Evolutionary conservation across 352 stramenopile genomes (phyloP), one percentile per base, ranked within the genome.

Genomic region (Pythium aristosporum): DNA sequence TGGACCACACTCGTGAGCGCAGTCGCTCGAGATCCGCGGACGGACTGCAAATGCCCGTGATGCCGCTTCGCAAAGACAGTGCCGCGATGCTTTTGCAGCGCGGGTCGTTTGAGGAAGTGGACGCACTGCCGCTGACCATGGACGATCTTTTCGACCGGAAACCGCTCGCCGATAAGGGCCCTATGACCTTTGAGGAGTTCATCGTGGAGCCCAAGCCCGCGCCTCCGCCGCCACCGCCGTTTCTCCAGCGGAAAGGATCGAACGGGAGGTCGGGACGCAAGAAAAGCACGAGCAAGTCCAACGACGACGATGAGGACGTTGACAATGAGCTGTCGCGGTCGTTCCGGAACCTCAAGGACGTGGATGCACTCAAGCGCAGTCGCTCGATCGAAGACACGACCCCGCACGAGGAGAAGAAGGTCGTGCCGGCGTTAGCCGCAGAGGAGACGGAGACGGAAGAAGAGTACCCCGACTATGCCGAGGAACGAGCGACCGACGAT

Each of bases 101-200:
- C 12, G 54, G 48, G 9, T 65, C 65, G 13, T 61, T 61, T 47
- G 65, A 65, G 61, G 65, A 63, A 21, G 51, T 72, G 5, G 65
- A 71, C 21, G 53, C 53, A 3, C 30, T 67, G 9, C 61, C 67
- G 37, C 36, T 69, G 65, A 71, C 57, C 1, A 59, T 73, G 54
- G 61, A 66, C 32, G 67, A 67, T 20, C 53, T 71, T 7, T 28
- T 51, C 20, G 64, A 64, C 1, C 28, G 47, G 10, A 68, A 65
- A n/a, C 42, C 47, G 0, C 62, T 55, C 4, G 57, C 53, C 5
- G 54, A 73, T 55, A 62, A 68, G 11, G 61, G 61, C 10, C 65
- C 59, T 5, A 72, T 72, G 65, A 68, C 65, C 9, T 55, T 72
- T 46, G 60, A 68, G 21, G 65, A 72, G 48, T 68, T 71, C 15